Percentiles rank a stretch among this genome's conserved stretches.
phyloP scores from a whole-genome alignment of 805 yeast genomes.

The Candida ipomoeae region DNA sequence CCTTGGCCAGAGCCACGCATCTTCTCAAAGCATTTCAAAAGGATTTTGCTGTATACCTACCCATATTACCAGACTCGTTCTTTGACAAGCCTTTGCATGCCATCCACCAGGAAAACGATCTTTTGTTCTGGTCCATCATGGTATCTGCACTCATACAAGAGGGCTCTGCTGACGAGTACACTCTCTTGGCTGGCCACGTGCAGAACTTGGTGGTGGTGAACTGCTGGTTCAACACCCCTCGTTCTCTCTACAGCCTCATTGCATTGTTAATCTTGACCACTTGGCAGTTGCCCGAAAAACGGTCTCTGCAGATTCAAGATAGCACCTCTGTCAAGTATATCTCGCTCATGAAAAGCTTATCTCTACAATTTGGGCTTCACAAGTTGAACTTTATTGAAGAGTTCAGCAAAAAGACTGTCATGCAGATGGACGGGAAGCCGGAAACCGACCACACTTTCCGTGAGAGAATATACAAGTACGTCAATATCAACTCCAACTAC shows the following conservation, averaged over 20 bases:
- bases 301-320: conserved; percentile 24
- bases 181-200: conserved; percentile 27
- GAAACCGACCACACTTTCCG: conserved; percentile 32
- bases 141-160: conserved; percentile 30
- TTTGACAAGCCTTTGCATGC: conserved; percentile 12
- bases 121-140: conserved; percentile 41
- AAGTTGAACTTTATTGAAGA: conserved; percentile 38
- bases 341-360: conserved; percentile 35
- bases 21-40: conserved; percentile 10
- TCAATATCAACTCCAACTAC: conserved; percentile 40
- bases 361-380: conserved; percentile 42
- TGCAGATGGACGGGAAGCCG: conserved; percentile 23
- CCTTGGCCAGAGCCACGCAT: conserved; percentile 9
- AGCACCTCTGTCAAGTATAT: conserved; percentile 34
- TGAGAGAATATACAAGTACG: conserved; percentile 40
- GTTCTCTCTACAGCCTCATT: conserved; percentile 37
- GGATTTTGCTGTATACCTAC: conserved; percentile 11
- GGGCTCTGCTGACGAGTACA: conserved; percentile 19
- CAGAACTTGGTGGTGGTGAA: conserved; percentile 36
- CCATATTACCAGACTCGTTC: conserved; percentile 15
- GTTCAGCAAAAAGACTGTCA: conserved; percentile 32
- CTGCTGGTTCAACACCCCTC: conserved; percentile 44
- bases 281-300: conserved; percentile 39
- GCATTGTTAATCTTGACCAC: conserved; percentile 41
- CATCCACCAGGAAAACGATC: conserved; percentile 26